Percentiles rank a stretch among this genome's conserved stretches.
Conservation (phyloP, 1,284 basidiomycete species). For the Cutaneotrichosporon dermatis region DNA sequence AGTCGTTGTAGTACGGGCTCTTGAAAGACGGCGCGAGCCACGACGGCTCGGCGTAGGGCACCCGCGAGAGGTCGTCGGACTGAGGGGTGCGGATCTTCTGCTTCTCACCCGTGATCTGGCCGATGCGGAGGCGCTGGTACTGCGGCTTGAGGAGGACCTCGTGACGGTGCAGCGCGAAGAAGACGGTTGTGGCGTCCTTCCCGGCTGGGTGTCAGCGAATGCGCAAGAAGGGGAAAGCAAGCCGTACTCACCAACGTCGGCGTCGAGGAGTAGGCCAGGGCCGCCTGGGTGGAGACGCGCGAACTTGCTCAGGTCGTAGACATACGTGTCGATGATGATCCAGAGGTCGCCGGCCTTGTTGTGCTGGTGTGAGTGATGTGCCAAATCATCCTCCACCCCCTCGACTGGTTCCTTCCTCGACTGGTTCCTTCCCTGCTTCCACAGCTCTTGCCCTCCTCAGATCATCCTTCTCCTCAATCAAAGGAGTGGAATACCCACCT, state of each 20-base stretch:
- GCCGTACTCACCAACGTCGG: conserved; percentile 60
- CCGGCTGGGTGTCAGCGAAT: conserved; percentile 47
- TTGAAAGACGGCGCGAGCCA: conserved; percentile 74
- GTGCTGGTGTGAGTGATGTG: conserved; percentile 54
- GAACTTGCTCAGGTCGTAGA: conserved; percentile 77
- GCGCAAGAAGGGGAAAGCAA: background rate
- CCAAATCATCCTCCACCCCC: background rate
- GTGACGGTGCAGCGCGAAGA: conserved; percentile 75
- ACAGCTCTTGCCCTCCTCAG: too few relatives aligned
- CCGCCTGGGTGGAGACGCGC: conserved; percentile 77
- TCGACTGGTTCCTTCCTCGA: too few relatives aligned
- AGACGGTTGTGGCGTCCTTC: conserved; percentile 77
- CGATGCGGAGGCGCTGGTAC: conserved; percentile 67
- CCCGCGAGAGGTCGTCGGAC: conserved; percentile 56
- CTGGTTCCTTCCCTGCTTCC: too few relatives aligned
- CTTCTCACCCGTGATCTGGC: conserved; percentile 63
- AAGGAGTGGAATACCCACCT: conserved; percentile 32
- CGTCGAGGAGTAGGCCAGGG: conserved; percentile 65
- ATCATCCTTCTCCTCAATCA: background rate
- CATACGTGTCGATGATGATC: conserved; percentile 75
- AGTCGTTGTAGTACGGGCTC: conserved; percentile 77
- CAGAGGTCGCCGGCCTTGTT: conserved; percentile 72
- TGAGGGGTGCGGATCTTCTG: conserved; percentile 56
- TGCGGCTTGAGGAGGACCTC: conserved; percentile 72
- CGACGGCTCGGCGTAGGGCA: conserved; percentile 83